Conservation (phyloP, 2,329 filamentous ascomycete genomes). For the Parastagonospora avenae region DNA sequence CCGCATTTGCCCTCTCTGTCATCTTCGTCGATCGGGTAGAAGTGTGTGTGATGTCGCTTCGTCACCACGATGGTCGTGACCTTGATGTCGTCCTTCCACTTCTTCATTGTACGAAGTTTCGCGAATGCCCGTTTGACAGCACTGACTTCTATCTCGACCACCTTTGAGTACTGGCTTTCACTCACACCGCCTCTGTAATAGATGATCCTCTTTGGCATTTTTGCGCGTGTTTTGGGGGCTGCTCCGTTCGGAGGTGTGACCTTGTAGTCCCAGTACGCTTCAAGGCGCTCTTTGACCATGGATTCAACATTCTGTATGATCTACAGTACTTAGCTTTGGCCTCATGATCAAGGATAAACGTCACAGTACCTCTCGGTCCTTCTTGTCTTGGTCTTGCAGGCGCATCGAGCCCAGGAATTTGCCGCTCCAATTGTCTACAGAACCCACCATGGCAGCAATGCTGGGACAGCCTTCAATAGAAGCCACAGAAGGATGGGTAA, state of each 20-base stretch:
- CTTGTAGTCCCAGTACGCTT: too few relatives aligned
- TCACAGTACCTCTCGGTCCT: background rate
- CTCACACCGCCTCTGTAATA: slow-evolving; percentile 35
- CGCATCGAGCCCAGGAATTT: slow-evolving; percentile 44
- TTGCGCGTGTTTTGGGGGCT: slow-evolving; percentile 16
- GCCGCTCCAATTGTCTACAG: slow-evolving; percentile 32
- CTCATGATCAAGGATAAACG: background rate
- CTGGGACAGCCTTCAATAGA: slow-evolving; percentile 42
- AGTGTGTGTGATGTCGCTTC: slow-evolving; percentile 50
- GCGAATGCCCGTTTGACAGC: background rate
- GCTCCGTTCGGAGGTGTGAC: too few relatives aligned
- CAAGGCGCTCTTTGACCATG: slow-evolving; percentile 19
- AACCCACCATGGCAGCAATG: slow-evolving; percentile 49
- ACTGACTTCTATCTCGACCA: background rate
- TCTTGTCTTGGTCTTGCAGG: slow-evolving; percentile 25
- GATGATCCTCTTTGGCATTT: slow-evolving; percentile 11
- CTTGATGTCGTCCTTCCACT: background rate
- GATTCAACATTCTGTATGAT: background rate
- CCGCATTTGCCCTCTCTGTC: slow-evolving; percentile 10
- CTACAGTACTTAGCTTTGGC: background rate
- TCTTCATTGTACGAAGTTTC: background rate
- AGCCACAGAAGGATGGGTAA: too few relatives aligned
- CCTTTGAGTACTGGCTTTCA: background rate
- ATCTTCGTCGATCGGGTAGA: slow-evolving; percentile 35
- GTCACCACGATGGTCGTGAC: slow-evolving; percentile 44